phyloP scores from a whole-genome alignment of 768 basidiomycete species.

The Tephrocybe sp. region DNA sequence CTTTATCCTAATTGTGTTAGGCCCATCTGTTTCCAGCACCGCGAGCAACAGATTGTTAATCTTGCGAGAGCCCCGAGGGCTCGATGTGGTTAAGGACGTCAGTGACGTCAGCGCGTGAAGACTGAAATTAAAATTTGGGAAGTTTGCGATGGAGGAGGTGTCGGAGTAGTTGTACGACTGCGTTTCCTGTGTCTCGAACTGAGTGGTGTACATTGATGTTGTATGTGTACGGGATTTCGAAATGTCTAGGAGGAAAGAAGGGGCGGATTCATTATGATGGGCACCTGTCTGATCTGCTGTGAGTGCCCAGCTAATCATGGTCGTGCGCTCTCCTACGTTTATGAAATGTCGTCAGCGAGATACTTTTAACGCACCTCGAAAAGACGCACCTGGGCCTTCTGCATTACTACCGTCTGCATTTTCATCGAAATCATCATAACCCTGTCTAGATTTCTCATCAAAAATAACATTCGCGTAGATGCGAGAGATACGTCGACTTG shows the following conservation, averaged over 20 bases:
- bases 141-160: slow-evolving; percentile 67
- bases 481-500: slow-evolving; percentile 64
- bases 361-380: neutral
- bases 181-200: slow-evolving; percentile 39
- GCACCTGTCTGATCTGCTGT: slow-evolving; percentile 28
- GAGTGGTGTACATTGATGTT: slow-evolving; percentile 14
- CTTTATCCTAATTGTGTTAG: slow-evolving; percentile 63
- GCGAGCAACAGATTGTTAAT: slow-evolving; percentile 62
- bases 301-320: slow-evolving; percentile 57
- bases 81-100: slow-evolving; percentile 28
- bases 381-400: slow-evolving; percentile 6
- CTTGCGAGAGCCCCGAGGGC: slow-evolving; percentile 41
- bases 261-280: slow-evolving; percentile 13
- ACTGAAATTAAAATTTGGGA: slow-evolving; percentile 74
- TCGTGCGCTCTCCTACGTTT: slow-evolving; percentile 44
- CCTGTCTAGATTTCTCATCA: slow-evolving; percentile 38
- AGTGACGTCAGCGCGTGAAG: slow-evolving; percentile 58
- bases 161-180: slow-evolving; percentile 58
- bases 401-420: slow-evolving; percentile 18
- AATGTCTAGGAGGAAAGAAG: slow-evolving; percentile 28
- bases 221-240: slow-evolving; percentile 22
- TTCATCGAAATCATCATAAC: slow-evolving; percentile 21
- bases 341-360: neutral
- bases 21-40: slow-evolving; percentile 74
- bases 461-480: slow-evolving; percentile 77